Base-by-base conservation (phyloP, 306 rosid genomes). In the Bauhinia variegata region DNA sequence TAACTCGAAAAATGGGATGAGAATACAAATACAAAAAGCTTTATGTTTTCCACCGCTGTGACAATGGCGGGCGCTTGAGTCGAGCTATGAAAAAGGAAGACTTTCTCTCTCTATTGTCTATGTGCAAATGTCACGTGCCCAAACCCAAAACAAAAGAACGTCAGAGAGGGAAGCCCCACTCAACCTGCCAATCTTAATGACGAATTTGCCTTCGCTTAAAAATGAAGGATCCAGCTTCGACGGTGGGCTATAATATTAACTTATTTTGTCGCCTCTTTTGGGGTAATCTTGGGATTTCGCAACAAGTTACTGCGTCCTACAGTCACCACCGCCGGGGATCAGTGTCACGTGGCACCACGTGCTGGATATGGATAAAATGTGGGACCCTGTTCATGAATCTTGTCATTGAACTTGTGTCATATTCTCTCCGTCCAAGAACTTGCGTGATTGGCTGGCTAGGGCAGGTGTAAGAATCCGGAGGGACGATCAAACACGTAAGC, bases 341-440 rank as follows among this genome's bases (percentile, higher is more conserved):
- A n/a, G n/a, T n/a, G n/a, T n/a, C n/a, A n/a, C n/a, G n/a, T n/a
- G n/a, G n/a, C n/a, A n/a, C n/a, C 73, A 64, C 69, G 70, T 51
- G 82, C 10, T 30, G 54, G 68, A 17, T 78, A 62, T 74, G 88
- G 96, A 89, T 84, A 82, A 73, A 68, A n/a, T 53, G 83, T 64
- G 83, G 92, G 87, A 1, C 87, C 82, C 67, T 42, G 78, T 72
- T 82, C 86, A 54, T 58, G 92, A 76, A 86, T 75, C 80, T 78
- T 80, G 85, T 36, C 13, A 19, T 50, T 30, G 6, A 11, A 5
- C 7, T 12, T 51, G 51, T 61, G 69, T 28, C 39, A 8, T 16
- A n/a, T n/a, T n/a, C n/a, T n/a, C n/a, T n/a, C n/a, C 15, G n/a
- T n/a, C n/a, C n/a, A n/a, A n/a, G n/a, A n/a, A n/a, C n/a, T 51